These are phyloP conservation scores for Dipodascus albidus DNA, from an alignment of 805 yeast species.

Conservation along the genomic window DNA sequence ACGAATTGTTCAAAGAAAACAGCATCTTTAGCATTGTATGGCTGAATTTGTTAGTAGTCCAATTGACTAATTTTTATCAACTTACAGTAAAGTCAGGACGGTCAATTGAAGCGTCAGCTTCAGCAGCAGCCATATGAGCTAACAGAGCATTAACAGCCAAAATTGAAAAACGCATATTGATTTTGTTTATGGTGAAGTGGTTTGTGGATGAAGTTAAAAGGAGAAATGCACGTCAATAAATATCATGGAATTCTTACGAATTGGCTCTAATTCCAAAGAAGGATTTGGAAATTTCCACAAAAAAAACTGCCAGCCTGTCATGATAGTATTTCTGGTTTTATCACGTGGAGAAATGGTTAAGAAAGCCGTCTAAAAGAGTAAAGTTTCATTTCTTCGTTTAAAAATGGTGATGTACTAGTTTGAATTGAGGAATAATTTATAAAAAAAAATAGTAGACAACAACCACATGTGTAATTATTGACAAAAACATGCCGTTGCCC, in stretches of 20 bases:
- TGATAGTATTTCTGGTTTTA: background rate
- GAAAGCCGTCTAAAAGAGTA: background rate
- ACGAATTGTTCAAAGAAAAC: constrained; percentile 61
- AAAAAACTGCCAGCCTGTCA: constrained; percentile 2
- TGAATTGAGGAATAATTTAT: no score
- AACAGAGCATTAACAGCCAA: background rate
- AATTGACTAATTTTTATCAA: background rate
- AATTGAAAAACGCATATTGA: constrained; percentile 1
- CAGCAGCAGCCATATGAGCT: background rate
- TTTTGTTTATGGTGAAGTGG: background rate
- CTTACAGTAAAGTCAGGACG: constrained; percentile 5
- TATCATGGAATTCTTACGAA: background rate
- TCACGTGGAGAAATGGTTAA: background rate
- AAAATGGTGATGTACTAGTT: no score
- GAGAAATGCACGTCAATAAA: background rate
- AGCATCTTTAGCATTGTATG: constrained; percentile 23
- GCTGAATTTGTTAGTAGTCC: background rate
- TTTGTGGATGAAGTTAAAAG: background rate
- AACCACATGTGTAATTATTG: background rate
- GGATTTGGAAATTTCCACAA: background rate
- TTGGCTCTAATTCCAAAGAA: background rate
- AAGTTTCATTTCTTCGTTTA: background rate
- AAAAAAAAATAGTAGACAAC: no score
- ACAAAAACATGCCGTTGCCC: constrained; percentile 26
- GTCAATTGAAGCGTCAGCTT: constrained; percentile 3